phyloP scores from a whole-genome alignment of 768 basidiomycete species.

The Mycena vulgaris region DNA sequence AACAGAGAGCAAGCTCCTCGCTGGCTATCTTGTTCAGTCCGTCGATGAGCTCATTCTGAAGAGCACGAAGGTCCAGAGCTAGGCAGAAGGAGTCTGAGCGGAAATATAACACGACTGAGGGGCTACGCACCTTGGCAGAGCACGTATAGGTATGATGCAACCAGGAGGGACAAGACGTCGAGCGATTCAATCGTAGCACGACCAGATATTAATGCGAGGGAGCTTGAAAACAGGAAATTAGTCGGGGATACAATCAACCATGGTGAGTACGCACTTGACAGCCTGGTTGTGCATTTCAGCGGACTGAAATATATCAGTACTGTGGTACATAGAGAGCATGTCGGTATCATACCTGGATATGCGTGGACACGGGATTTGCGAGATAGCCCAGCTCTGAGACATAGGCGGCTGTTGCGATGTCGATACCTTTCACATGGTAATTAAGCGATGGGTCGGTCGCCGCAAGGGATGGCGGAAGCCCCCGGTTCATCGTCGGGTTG shows the following conservation, averaged over 20 bases:
- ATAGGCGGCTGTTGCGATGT: slow-evolving; percentile 89
- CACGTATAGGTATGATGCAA: slow-evolving; percentile 38
- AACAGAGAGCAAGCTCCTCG: slow-evolving; percentile 65
- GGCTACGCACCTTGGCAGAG: slow-evolving; percentile 70
- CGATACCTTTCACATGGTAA: slow-evolving; percentile 88
- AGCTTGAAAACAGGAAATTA: slow-evolving; percentile 59
- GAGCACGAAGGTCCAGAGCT: slow-evolving; percentile 87
- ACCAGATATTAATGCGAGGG: slow-evolving; percentile 71
- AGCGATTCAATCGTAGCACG: slow-evolving; percentile 40
- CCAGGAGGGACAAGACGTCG: slow-evolving; percentile 35
- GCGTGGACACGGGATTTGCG: slow-evolving; percentile 88
- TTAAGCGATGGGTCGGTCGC: slow-evolving; percentile 86
- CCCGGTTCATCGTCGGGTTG: slow-evolving; percentile 85
- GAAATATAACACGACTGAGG: background rate
- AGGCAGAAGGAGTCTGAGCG: slow-evolving; percentile 10
- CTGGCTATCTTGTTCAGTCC: slow-evolving; percentile 63
- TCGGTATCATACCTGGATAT: slow-evolving; percentile 56
- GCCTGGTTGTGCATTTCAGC: slow-evolving; percentile 96
- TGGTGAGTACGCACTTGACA: slow-evolving; percentile 74
- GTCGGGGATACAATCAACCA: background rate
- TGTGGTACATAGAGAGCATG: background rate
- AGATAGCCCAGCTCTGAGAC: slow-evolving; percentile 86
- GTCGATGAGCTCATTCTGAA: slow-evolving; percentile 76
- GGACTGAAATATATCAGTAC: slow-evolving; percentile 61
- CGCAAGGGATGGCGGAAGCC: slow-evolving; percentile 84